Conservation (phyloP, 2,329 filamentous ascomycete genomes). For the Onygenales sp. region DNA sequence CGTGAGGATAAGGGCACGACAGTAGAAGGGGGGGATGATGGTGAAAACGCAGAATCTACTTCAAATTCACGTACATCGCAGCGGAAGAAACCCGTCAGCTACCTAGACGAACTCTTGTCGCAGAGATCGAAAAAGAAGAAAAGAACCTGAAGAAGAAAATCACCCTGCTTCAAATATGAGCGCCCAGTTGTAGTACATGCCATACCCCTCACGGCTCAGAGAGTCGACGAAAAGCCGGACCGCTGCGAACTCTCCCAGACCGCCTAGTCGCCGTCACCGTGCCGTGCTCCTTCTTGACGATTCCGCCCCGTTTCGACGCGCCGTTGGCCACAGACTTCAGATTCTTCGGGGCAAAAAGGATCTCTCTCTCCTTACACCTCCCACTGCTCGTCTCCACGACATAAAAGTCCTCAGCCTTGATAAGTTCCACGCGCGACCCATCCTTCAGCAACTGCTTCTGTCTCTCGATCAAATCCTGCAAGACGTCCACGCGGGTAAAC, state of each 20-base stretch:
- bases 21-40: background rate
- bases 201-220: no score
- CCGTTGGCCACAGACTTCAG: no score
- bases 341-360: background rate
- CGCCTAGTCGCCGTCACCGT: no score
- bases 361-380: background rate
- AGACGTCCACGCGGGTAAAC: background rate
- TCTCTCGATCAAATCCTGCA: background rate
- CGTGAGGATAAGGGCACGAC: background rate
- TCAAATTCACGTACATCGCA: conserved; percentile 12
- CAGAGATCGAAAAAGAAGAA: conserved; percentile 42
- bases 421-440: background rate
- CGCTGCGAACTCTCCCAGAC: no score
- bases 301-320: no score
- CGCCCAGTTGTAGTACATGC: no score
- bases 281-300: no score
- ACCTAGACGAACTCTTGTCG: conserved; percentile 45
- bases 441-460: conserved; percentile 1
- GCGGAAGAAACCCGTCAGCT: conserved; percentile 37
- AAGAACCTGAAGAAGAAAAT: conserved; percentile 14
- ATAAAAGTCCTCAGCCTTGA: background rate
- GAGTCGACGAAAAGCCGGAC: no score
- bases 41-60: conserved; percentile 9
- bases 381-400: background rate
- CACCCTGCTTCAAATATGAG: no score